Evolutionary conservation across 371 early-diverging fungal species (phyloP).

Genomic region (Haplosporangium sp.): DNA sequence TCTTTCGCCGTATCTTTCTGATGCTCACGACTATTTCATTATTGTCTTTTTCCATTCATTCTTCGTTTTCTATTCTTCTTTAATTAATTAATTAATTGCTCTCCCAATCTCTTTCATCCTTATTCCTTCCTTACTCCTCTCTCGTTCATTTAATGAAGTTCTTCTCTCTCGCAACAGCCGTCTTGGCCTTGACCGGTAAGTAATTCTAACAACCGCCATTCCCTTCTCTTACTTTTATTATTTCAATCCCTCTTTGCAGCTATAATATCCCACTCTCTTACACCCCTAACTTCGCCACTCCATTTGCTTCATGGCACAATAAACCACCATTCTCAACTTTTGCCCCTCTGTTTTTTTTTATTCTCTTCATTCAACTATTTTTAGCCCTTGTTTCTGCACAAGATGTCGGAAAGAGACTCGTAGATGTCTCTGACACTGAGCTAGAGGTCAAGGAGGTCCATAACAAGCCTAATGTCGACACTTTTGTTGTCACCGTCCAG

Average conservation of each 20-base stretch:
- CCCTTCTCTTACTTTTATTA: not conserved
- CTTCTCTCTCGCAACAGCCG: conserved; percentile 49
- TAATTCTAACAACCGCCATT: not conserved
- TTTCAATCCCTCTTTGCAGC: not conserved
- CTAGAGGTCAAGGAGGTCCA: conserved; percentile 48
- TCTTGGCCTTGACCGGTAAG: conserved; percentile 50
- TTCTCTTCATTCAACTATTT: not conserved
- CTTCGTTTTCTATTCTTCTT: not conserved
- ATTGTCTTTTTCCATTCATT: not conserved
- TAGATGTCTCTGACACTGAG: conserved; percentile 51
- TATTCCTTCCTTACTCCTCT: conserved; percentile 1
- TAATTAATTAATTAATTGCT: not conserved
- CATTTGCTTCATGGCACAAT: not conserved
- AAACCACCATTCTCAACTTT: not conserved
- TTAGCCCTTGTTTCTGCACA: conserved; percentile 49
- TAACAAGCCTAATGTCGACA: conserved; percentile 34
- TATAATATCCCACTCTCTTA: no score
- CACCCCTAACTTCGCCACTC: not conserved
- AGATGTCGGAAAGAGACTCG: conserved; percentile 50
- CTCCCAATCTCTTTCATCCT: not conserved
- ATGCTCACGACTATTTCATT: no score
- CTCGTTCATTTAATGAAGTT: conserved; percentile 32
- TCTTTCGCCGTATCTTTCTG: no score
- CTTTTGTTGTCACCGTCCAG: conserved; percentile 70
- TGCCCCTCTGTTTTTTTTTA: not conserved